Evolutionary conservation across 140 eudicot genomes (phyloP), one percentile per base, ranked within the genome.

Genomic region (Bidens hawaiensis): DNA sequence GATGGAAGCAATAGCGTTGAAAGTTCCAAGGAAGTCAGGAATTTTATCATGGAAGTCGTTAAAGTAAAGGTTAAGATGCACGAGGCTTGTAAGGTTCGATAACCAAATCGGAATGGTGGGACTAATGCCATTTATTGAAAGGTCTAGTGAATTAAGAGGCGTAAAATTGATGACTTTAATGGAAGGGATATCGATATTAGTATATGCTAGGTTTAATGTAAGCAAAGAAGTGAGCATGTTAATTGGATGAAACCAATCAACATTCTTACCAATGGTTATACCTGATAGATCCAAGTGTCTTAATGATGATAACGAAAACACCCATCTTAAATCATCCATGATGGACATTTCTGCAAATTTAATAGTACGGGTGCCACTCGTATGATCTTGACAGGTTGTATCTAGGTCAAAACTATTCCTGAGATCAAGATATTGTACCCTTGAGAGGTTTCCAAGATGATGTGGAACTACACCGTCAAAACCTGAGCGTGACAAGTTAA

Each of bases 391-490:
- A 36, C 12, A 1, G 15, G 12, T 36, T 13, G 1, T 36, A n/a
- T 36, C 43, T 36, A 36, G n/a, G 42, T 7, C 42, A 54, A 19
- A 14, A 26, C 30, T 26, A 5, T 22, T 22, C 3, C 8, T 51
- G 6, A 53, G 60, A 53, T 53, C 60, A 53, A 53, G 60, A 53
- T 53, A 53, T 53, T 53, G 40, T 26, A 53, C 25, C 18, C 21
- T 53, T 53, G 60, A 53, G 38, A 53, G 60, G n/a, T 53, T 53
- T 53, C 60, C 60, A 3, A 53, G 38, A 25, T 53, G 60, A 26
- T 6, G 60, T 19, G 60, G 60, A 31, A 53, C 21, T 53, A 12
- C 60, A 3, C 60, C 40, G 2, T 9, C 40, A 13, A 53, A n/a
- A 26, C 60, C 13, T 11, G 60, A 53, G 60, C 17, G 15, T 1